These are phyloP conservation scores for Biscogniauxia sp. DNA, from an alignment of 2,329 filamentous ascomycete genomes.

Conservation along the genomic window DNA sequence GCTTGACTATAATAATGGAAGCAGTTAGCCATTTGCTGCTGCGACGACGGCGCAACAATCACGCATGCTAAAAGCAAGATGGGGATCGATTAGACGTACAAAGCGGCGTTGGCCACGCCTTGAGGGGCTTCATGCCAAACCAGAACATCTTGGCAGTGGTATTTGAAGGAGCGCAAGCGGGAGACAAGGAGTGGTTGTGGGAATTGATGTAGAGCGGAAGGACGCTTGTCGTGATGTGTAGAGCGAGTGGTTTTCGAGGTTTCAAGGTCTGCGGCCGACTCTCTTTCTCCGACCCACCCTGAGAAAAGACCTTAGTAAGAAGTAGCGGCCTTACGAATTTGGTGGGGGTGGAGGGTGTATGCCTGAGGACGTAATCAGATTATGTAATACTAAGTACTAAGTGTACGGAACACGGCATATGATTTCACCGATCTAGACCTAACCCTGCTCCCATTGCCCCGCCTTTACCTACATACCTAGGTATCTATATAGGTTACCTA, in stretches of 20 bases:
- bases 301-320: too few relatives aligned
- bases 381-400: too few relatives aligned
- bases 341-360: too few relatives aligned
- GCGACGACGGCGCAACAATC: slow-evolving; percentile 13
- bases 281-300: not conserved
- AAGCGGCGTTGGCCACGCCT: slow-evolving; percentile 79
- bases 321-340: not conserved
- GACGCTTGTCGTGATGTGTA: slow-evolving; percentile 4
- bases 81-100: slow-evolving; percentile 57
- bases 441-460: too few relatives aligned
- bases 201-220: slow-evolving; percentile 2
- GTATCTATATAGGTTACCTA: too few relatives aligned
- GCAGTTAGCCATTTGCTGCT: slow-evolving; percentile 25
- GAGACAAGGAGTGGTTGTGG: slow-evolving; percentile 27
- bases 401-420: not conserved
- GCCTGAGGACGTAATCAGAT: too few relatives aligned
- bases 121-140: slow-evolving; percentile 63
- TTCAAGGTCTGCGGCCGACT: slow-evolving; percentile 22
- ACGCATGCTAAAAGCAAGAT: slow-evolving; percentile 2
- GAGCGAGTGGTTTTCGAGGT: slow-evolving; percentile 30
- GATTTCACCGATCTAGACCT: not conserved
- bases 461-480: too few relatives aligned
- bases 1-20: slow-evolving; percentile 63
- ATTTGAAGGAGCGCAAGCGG: slow-evolving; percentile 31
- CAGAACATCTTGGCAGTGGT: slow-evolving; percentile 65